Base-by-base conservation (phyloP, 2,329 filamentous ascomycete species). In the Calonectria leucothoes region DNA sequence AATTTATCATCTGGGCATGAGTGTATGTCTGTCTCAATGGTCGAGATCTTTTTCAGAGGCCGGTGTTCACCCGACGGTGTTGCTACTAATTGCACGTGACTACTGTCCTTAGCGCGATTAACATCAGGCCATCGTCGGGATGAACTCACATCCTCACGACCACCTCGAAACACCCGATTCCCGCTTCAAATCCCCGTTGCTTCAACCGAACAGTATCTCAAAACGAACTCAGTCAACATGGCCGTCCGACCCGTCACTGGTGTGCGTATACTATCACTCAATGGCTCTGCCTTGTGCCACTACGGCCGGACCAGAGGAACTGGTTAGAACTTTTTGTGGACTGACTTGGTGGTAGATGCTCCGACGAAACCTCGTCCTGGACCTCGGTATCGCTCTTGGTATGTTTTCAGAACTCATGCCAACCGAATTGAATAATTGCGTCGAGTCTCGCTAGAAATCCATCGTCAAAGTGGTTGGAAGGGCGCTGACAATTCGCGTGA, bases 181-280 rank as follows among this genome's bases (percentile, higher is more conserved):
- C 72, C 69, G 70, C 71, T 74, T 66, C 72, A 74, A 75, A 71
- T 76, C 77, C 75, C 73, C 70, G 73, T 77, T 77, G 75, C 74
- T 72, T 72, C 70, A 57, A 67, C 69, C 71, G 68, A 75, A 75
- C 69, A 75, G 77, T 70, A 80, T 76, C 70, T 69, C 66, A 77
- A 78, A 76, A 76, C 74, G 49, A 77, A 71, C 57, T 72, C 71
- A 70, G 72, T 84, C 83, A 86, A 78, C 84, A 91, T 91, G 88
- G 88, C 89, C 79, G 81, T 91, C 84, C 85, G 86, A 81, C 90
- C 89, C 74, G 90, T 92, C 78, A 90, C 89, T 77, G 90, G 90
- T 82, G 90, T 92, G 91, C 76, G 90, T 90, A 73, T 76, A 25
- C 61, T 51, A 51, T 48, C 70, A 70, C 73, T 74, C 83, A 85